Percentiles rank a stretch among this genome's conserved stretches.
Conservation (phyloP, 73 alveolate species). For the Paramecium sonneborni region DNA sequence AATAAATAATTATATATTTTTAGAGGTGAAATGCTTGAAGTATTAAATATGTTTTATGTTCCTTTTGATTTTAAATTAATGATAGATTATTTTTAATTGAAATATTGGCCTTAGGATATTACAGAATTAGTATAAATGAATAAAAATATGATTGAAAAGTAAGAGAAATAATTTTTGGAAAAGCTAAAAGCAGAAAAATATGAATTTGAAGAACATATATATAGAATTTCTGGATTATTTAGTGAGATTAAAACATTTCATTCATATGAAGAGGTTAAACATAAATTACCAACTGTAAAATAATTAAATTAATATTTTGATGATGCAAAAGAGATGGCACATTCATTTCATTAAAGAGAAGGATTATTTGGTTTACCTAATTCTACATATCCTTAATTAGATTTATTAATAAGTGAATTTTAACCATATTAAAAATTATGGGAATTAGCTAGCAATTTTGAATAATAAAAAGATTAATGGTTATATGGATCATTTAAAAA, state of each 20-base stretch:
- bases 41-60: neutral
- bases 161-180: neutral
- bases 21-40: neutral
- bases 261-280: neutral
- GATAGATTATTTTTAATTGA: neutral
- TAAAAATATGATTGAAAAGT: neutral
- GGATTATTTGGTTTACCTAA: neutral
- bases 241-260: neutral
- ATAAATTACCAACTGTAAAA: neutral
- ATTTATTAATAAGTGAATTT: neutral
- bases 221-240: neutral
- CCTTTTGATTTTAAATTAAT: neutral
- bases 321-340: neutral
- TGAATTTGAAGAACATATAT: neutral
- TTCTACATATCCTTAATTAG: neutral
- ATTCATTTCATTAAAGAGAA: slow-evolving; percentile 40
- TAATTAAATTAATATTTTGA: neutral
- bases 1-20: neutral
- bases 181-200: neutral
- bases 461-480: slow-evolving; percentile 11
- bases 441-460: neutral
- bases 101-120: slow-evolving; percentile 33
- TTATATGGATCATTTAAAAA: slow-evolving; percentile 5
- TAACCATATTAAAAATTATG: slow-evolving; percentile 36
- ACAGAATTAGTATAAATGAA: neutral